Evolutionary conservation across 768 basidiomycete genomes (phyloP), one percentile per base, ranked within the genome.

Genomic region (Mycena kentingensis): DNA sequence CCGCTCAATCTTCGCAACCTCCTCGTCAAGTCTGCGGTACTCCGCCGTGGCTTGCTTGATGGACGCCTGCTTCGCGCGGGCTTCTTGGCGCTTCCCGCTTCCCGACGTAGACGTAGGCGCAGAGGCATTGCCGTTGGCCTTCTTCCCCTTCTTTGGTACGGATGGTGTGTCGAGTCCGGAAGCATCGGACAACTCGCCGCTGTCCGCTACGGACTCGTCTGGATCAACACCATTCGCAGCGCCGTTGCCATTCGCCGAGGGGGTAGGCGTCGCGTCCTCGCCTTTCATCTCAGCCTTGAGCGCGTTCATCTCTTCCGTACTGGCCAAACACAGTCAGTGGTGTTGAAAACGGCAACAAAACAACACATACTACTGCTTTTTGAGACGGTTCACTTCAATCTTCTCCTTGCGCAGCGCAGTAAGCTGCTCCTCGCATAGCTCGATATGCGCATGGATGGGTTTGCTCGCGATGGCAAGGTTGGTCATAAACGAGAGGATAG

Each of bases 381-480:
- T 88, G 63, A 87, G 76, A 53, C 95, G 81, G 71, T 97, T 97
- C 55, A 94, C 84, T 57, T 98, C 97, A 27, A 95, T 93, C 69
- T 95, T 90, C 69, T 96, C 92, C 71, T 98, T 99, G 57, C 97
- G 74, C 28, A 97, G 75, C 24, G 94, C 91, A 8, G 97, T 98
- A 56, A 99, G 69, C 58, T 89, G 86, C 61, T 89, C 82, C 64
- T 95, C 93, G 62, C 90, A 92, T 38, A 83, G 80, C 63, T 99
- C 97, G 83, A 98, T 89, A 62, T 92, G 90, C 5, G 79, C 70
- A 64, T 94, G 90, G 19, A 98, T 85, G 10, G 84, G 79, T 70
- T 93, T 96, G 70, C 91, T 93, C 21, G 94, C 93, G 22, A 94
- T 83, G 1, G 88, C 93, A 45, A 95, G 71, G 63, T 95, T 92